Base-by-base conservation (phyloP, 2,329 filamentous ascomycete species). In the Colletotrichum tabaci region DNA sequence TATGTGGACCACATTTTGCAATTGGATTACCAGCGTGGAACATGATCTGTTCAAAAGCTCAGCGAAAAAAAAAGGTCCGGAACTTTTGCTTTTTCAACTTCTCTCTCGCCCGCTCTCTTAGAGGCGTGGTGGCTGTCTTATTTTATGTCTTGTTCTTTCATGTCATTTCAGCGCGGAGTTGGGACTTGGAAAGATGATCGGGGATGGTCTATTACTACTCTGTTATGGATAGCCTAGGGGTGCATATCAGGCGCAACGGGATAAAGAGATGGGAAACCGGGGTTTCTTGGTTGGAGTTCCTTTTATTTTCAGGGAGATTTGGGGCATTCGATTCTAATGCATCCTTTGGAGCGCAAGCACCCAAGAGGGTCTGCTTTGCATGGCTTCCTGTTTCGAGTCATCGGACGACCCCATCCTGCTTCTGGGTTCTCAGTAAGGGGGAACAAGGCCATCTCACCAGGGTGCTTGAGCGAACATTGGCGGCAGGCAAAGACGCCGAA, bases 121-220 rank as follows among this genome's bases (percentile, higher is more conserved):
- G 71, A 72, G 62, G 55, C 12, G 52, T 50, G 55, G 15, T 15
- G 13, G 63, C 47, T 72, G 35, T 71, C 67, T 75, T 61, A 53
- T 40, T 35, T 35, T 42, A 55, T 53, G 16, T 52, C 61, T 44
- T 42, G 13, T 65, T 71, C 50, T 65, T 40, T 30, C 8, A 9
- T 55, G 49, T 50, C 66, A 52, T 65, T 62, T 53, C 53, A 74
- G 73, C 73, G 73, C 15, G 73, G 73, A 74, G 73, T 74, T 71
- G 55, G 73, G 71, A 63, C 15, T 35, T 7, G 61, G 46, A 15
- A 65, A 65, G 66, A 67, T 16, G 49, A 46, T 12, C 18, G 47
- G n/a, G 50, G 30, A 35, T 7, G 21, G 53, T 40, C 44, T 9
- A 18, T 13, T 72, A 23, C 35, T 9, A 18, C 18, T 72, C 46